Percentiles rank a stretch among this genome's conserved stretches.
Conservation (phyloP, 495 filamentous ascomycete genomes). For the Xylaria grammica region DNA sequence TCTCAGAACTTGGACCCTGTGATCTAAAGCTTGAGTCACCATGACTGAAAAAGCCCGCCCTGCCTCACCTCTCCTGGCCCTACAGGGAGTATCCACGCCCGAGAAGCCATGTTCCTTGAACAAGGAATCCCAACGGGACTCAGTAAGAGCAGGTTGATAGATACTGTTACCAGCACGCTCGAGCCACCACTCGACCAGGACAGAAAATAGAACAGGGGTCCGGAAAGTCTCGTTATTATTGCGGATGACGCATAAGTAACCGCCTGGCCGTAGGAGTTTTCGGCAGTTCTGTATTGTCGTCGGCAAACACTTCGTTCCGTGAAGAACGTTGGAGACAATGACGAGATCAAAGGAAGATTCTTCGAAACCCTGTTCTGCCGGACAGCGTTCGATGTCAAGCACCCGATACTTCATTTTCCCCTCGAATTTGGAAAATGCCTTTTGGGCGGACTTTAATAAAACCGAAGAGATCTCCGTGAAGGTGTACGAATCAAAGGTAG, state of each 20-base stretch:
- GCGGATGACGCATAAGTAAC: slow-evolving; percentile 45
- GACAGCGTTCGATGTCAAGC: slow-evolving; percentile 50
- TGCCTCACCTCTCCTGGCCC: no score
- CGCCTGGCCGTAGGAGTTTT: slow-evolving; percentile 58
- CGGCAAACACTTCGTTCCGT: slow-evolving; percentile 50
- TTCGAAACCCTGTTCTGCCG: slow-evolving; percentile 48
- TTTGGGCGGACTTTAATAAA: slow-evolving; percentile 42
- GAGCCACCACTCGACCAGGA: no score
- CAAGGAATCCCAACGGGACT: slow-evolving; percentile 45
- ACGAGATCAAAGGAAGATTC: slow-evolving; percentile 55
- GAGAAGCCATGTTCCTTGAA: slow-evolving; percentile 51
- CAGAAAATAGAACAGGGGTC: no score
- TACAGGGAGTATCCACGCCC: slow-evolving; percentile 53
- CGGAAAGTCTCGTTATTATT: slow-evolving; percentile 48
- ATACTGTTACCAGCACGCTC: slow-evolving; percentile 48
- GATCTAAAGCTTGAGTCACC: no score
- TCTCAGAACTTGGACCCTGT: no score
- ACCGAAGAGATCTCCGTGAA: slow-evolving; percentile 54
- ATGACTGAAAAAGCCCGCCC: no score
- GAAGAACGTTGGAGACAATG: slow-evolving; percentile 49
- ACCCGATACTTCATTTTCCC: slow-evolving; percentile 50
- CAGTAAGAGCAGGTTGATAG: slow-evolving; percentile 40
- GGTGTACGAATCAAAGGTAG: slow-evolving; percentile 52
- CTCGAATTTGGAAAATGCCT: background rate
- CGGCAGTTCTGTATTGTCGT: slow-evolving; percentile 48